phyloP scores from a whole-genome alignment of 139 green algal species.

The Edaphochlamys debaryana region DNA sequence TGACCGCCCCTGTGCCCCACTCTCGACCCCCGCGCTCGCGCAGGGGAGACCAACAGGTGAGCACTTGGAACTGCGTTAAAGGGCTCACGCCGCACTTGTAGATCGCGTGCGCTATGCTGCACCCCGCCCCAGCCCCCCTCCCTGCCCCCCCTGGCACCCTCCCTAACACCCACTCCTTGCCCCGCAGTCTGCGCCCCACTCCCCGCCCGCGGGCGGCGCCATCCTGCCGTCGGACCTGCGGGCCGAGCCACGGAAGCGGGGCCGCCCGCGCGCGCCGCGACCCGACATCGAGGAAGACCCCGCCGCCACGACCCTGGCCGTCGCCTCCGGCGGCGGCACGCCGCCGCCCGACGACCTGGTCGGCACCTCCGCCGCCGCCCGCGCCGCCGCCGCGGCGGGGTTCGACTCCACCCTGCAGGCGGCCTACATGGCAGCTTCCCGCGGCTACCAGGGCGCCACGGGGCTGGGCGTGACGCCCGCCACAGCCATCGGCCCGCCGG shows the following conservation, averaged over 20 bases:
- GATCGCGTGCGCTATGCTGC: no score
- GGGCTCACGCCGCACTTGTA: no score
- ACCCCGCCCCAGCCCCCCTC: no score
- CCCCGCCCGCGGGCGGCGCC: no score
- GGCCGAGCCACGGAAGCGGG: constrained; percentile 22
- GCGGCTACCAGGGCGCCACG: constrained; percentile 9
- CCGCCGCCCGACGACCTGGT: background rate
- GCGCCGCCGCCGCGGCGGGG: background rate
- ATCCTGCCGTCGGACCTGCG: background rate
- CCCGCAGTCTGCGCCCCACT: no score
- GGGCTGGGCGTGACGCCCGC: constrained; percentile 18
- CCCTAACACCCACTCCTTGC: no score
- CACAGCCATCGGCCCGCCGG: constrained; percentile 21
- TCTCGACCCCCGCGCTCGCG: no score
- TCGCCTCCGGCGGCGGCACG: background rate
- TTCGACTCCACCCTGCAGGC: constrained; percentile 14
- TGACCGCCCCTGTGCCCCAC: no score
- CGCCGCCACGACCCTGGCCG: no score
- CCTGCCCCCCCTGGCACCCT: no score
- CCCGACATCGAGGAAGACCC: constrained; percentile 29
- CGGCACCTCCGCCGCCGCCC: background rate
- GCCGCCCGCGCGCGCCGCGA: constrained; percentile 9
- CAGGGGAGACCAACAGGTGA: no score
- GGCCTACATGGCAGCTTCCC: constrained; percentile 15
- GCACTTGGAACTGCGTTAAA: no score